Evolutionary conservation across 2,329 filamentous ascomycete species (phyloP).

Genomic region (Chrysosporium keratinophilum): DNA sequence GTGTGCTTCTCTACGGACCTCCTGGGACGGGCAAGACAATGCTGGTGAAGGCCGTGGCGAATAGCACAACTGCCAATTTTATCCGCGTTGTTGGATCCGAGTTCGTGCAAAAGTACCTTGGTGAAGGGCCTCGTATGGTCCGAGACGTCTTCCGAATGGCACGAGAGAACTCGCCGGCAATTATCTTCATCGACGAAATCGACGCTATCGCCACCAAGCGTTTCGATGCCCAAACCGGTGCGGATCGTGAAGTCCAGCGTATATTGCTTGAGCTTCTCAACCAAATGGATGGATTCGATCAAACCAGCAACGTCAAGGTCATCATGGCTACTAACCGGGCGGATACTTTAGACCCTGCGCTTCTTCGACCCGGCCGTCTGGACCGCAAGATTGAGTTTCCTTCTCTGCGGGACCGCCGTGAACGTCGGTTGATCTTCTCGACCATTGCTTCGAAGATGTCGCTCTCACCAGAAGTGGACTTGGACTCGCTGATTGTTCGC

Average conservation of each 20-base stretch:
- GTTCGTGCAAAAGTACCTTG: slow-evolving; percentile 97
- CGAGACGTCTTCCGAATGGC: slow-evolving; percentile 99
- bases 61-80: slow-evolving; percentile 95
- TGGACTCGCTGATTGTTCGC: slow-evolving; percentile 90
- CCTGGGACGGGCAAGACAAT: slow-evolving; percentile 96
- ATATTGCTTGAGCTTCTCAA: slow-evolving; percentile 95
- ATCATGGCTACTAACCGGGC: slow-evolving; percentile 99
- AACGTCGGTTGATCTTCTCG: slow-evolving; percentile 89
- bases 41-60: slow-evolving; percentile 95
- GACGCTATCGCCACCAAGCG: slow-evolving; percentile 98
- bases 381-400: slow-evolving; percentile 99
- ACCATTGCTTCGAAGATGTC: slow-evolving; percentile 99
- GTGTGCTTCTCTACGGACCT: slow-evolving; percentile 90
- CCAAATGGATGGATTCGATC: slow-evolving; percentile 99
- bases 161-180: slow-evolving; percentile 91
- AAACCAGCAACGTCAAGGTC: slow-evolving; percentile 97
- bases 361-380: slow-evolving; percentile 86
- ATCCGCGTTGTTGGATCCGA: slow-evolving; percentile 97
- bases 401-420: slow-evolving; percentile 81
- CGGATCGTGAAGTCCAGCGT: slow-evolving; percentile 95
- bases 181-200: slow-evolving; percentile 99
- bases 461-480: slow-evolving; percentile 85
- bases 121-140: slow-evolving; percentile 96
- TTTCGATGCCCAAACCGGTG: slow-evolving; percentile 96
- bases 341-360: slow-evolving; percentile 88